Evolutionary conservation across 2,329 filamentous ascomycete genomes (phyloP), one percentile per base, ranked within the genome.

Genomic region (Penicillium sp.): DNA sequence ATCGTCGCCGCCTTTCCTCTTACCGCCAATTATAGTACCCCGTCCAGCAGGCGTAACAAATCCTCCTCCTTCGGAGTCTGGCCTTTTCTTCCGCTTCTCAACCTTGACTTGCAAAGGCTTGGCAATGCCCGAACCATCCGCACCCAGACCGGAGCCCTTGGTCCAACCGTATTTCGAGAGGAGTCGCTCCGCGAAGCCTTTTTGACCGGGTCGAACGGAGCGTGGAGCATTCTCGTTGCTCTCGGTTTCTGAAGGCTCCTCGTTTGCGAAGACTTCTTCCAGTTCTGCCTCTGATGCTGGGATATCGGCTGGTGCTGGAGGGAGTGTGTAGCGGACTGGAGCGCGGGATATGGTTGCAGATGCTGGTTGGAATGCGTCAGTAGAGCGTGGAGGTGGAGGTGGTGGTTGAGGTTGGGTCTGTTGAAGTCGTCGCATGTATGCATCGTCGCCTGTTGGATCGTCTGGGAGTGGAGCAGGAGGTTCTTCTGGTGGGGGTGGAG

Each of bases 111-210:
- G 85, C 3, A 99, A 78, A 4, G 92, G 90, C 18, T 91, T 90
- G 47, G 90, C 81, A 63, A 99, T 97, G 54, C 94, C 94, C 20
- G 86, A 85, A 26, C 85, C 85, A 56, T 87, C 83, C 13, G 90
- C 91, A 60, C 94, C 94, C 3, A 99, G 84, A 17, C 94, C 94
- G 56, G 87, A 83, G 20, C 94, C 94, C 65, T 92, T 88, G 29
- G 86, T 87, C 90, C 92, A 97, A 49, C 94, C 94, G 74, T 96
- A 94, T 69, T 97, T 97, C 55, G 85, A 83, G 85, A 99, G 91
- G 49, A 97, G 83, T 27, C 91, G 88, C 60, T 91, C 84, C 0
- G 91, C 94, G 70, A 96, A 96, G 45, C 87, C 89, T 58, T 86
- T 83, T 70, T 96, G 89, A 13, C 91, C 90, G 0, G 91, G 91